phyloP scores from a whole-genome alignment of 2,329 filamentous ascomycete species.

The Hypoxylon sp. region DNA sequence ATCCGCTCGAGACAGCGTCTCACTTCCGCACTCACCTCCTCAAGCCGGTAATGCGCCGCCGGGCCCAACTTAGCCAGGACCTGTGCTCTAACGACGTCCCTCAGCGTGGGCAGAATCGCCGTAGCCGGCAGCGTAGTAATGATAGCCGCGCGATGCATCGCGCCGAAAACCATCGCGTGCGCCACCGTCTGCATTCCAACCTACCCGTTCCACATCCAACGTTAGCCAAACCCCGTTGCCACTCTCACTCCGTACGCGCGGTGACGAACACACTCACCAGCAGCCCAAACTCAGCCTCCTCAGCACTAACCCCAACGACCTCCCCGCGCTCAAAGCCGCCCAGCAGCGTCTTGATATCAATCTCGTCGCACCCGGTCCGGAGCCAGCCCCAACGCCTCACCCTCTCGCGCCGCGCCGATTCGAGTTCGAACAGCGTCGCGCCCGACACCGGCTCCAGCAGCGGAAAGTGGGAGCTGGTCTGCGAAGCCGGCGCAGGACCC shows the following conservation, averaged over 20 bases:
- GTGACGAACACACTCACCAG: constrained; percentile 54
- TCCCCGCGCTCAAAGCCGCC: constrained; percentile 63
- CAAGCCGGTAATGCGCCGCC: constrained; percentile 9
- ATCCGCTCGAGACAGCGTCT: constrained; percentile 62
- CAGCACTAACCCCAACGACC: constrained; percentile 67
- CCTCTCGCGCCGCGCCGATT: constrained; percentile 54
- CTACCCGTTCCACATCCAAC: constrained; percentile 34
- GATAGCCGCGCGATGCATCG: constrained; percentile 54
- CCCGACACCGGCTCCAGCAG: constrained; percentile 61
- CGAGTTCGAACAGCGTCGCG: constrained; percentile 56
- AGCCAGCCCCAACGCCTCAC: constrained; percentile 51
- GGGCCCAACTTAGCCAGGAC: constrained; percentile 45
- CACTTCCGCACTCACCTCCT: constrained; percentile 44
- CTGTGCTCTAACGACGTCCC: constrained; percentile 57
- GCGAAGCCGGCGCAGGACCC: constrained; percentile 47
- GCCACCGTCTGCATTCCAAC: constrained; percentile 64
- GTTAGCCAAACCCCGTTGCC: neutral
- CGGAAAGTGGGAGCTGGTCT: constrained; percentile 61
- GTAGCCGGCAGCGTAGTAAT: constrained; percentile 62
- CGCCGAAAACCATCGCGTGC: constrained; percentile 52
- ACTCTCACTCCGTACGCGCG: no score
- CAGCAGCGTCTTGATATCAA: constrained; percentile 63
- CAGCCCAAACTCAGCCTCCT: constrained; percentile 63
- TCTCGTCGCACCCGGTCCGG: constrained; percentile 60
- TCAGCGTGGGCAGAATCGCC: constrained; percentile 57